Evolutionary conservation across 2,329 filamentous ascomycete species (phyloP).

Genomic region (Pseudogymnoascus sp.): DNA sequence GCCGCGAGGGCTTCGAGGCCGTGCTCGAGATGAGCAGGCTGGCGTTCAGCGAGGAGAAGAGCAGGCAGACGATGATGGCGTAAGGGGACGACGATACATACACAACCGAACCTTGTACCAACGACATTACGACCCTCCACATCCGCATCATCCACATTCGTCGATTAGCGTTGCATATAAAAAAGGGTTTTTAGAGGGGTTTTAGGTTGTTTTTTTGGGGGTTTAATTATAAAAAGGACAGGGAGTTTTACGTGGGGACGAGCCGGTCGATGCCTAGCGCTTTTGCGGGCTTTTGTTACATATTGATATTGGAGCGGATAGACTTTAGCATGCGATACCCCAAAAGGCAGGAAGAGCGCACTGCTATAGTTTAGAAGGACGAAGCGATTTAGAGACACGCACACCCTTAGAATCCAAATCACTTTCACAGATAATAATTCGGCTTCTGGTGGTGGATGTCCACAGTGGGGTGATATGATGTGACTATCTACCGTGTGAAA

Average conservation of each 20-base stretch:
- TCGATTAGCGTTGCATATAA: constrained; percentile 8
- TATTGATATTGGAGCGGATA: constrained; percentile 2
- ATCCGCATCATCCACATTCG: neutral
- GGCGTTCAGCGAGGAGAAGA: constrained; percentile 84
- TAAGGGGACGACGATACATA: neutral
- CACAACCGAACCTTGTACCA: neutral
- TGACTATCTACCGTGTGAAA: neutral
- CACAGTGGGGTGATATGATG: neutral
- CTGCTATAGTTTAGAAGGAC: neutral
- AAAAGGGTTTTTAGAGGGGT: neutral
- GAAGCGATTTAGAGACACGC: neutral
- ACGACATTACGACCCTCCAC: constrained; percentile 1
- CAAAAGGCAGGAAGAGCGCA: neutral
- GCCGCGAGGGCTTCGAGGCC: constrained; percentile 88
- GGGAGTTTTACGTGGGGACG: neutral
- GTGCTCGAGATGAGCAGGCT: constrained; percentile 89
- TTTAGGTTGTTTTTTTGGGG: neutral
- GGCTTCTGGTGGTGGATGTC: neutral
- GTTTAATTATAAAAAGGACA: neutral
- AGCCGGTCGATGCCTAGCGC: neutral
- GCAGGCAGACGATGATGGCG: constrained; percentile 38
- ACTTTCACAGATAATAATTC: neutral
- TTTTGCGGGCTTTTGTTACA: neutral
- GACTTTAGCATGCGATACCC: constrained; percentile 1
- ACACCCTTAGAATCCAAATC: neutral